Evolutionary conservation across 1,284 basidiomycete species (phyloP).

Genomic region (Ganoderma lucidum): DNA sequence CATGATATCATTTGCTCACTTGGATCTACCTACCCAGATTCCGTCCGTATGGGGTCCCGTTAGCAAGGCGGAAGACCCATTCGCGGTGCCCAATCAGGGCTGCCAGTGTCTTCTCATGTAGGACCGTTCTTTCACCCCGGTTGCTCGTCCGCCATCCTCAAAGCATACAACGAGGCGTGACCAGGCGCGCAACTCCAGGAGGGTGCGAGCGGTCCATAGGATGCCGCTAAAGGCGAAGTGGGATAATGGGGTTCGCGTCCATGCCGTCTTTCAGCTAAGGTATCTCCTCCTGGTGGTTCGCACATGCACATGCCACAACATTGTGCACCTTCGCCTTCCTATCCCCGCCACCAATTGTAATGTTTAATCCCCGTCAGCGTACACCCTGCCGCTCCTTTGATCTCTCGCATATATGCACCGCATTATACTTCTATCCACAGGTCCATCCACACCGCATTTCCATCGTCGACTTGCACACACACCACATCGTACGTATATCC

Average conservation of each 20-base stretch:
- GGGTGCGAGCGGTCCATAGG: neutral
- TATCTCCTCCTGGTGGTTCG: slow-evolving; percentile 6
- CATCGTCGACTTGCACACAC: slow-evolving; percentile 14
- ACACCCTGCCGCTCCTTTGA: slow-evolving; percentile 34
- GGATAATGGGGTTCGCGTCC: slow-evolving; percentile 35
- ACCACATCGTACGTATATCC: slow-evolving; percentile 26
- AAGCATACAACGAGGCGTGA: slow-evolving; percentile 1
- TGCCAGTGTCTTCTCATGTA: slow-evolving; percentile 48
- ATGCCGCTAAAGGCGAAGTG: slow-evolving; percentile 16
- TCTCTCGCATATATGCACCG: slow-evolving; percentile 14
- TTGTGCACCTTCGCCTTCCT: slow-evolving; percentile 11
- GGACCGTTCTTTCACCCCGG: slow-evolving; percentile 15
- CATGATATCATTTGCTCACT: slow-evolving; percentile 4
- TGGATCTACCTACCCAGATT: slow-evolving; percentile 55
- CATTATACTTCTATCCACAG: slow-evolving; percentile 23
- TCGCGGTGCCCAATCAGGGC: slow-evolving; percentile 77
- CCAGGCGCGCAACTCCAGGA: slow-evolving; percentile 11
- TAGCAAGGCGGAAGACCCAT: slow-evolving; percentile 88
- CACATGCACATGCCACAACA: slow-evolving; percentile 3
- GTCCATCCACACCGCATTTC: slow-evolving; percentile 2
- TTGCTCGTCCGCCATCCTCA: slow-evolving; percentile 6
- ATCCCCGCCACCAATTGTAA: slow-evolving; percentile 23
- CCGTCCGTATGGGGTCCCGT: slow-evolving; percentile 96
- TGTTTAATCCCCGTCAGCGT: slow-evolving; percentile 29
- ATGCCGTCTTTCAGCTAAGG: slow-evolving; percentile 17